Conservation (phyloP, 371 early-diverging fungal species). For the Blakeslea trispora region DNA sequence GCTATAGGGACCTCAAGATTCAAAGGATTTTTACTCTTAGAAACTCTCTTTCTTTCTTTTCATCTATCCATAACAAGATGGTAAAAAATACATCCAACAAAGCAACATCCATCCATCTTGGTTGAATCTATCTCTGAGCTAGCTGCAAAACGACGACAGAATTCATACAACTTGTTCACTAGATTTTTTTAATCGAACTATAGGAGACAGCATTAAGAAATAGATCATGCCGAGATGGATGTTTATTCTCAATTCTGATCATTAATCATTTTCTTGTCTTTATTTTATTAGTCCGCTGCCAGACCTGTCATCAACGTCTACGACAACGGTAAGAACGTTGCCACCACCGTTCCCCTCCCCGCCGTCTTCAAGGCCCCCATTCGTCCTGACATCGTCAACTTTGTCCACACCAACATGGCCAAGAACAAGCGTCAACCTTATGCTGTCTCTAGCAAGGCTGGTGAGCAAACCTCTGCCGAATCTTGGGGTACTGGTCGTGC, state of each 20-base stretch:
- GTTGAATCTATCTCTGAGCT: neutral
- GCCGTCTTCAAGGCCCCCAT: conserved; percentile 98
- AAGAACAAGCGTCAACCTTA: conserved; percentile 99
- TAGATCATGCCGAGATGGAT: conserved; percentile 6
- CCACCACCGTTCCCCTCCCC: conserved; percentile 86
- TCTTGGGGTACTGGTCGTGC: conserved; percentile 99
- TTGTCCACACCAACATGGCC: conserved; percentile 97
- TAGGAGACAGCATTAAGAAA: neutral
- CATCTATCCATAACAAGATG: conserved; percentile 29
- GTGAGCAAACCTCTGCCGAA: conserved; percentile 99
- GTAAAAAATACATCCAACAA: conserved; percentile 14
- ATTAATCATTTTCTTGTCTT: neutral
- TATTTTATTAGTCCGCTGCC: conserved; percentile 53
- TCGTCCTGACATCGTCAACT: conserved; percentile 97
- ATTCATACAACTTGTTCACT: too few relatives aligned
- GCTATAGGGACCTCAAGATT: neutral
- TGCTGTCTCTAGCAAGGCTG: conserved; percentile 97
- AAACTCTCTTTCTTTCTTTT: conserved; percentile 23
- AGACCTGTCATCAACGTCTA: conserved; percentile 93
- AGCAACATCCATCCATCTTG: conserved; percentile 11
- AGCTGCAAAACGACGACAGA: too few relatives aligned
- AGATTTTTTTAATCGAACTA: too few relatives aligned
- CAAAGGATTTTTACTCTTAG: conserved; percentile 3
- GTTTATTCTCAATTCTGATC: too few relatives aligned
- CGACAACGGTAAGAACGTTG: conserved; percentile 73